A percentile compares a stretch with the other conserved stretches of the same genome.
Conservation (phyloP, 805 yeast genomes). For the Hanseniaspora valbyensis region DNA sequence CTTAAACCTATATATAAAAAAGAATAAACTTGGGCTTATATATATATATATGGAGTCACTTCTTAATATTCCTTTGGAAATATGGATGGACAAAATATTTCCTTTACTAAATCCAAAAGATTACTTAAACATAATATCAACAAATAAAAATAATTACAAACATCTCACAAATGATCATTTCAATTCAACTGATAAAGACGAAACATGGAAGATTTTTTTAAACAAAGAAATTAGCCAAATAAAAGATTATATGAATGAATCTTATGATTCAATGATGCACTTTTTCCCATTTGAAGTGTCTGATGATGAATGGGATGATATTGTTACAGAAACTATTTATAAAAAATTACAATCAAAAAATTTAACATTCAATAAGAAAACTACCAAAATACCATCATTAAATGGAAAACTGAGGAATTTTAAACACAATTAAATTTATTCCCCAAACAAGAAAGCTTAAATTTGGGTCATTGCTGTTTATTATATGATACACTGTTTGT, state of each 20-base stretch:
- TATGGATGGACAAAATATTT: constrained; percentile 6
- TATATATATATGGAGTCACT: not conserved
- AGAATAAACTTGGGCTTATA: not conserved
- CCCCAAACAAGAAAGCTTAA: no score
- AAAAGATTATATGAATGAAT: not conserved
- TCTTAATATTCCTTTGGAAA: not conserved
- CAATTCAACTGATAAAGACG: not conserved
- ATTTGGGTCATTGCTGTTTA: not conserved
- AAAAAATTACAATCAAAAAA: not conserved
- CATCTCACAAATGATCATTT: not conserved
- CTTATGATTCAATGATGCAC: not conserved
- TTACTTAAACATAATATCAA: not conserved
- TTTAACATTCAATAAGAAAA: not conserved
- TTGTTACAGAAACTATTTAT: not conserved
- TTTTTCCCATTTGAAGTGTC: not conserved
- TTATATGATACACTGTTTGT: not conserved
- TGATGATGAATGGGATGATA: not conserved
- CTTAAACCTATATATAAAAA: not conserved
- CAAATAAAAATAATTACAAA: not conserved
- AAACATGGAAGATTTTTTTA: not conserved
- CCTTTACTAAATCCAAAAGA: not conserved
- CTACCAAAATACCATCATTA: not conserved
- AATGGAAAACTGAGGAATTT: not conserved
- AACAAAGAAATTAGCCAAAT: not conserved
- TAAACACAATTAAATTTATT: not conserved